Evolutionary conservation across 2,329 filamentous ascomycete genomes (phyloP), one percentile per base, ranked within the genome.

Genomic region (Mollisiaceae sp.): DNA sequence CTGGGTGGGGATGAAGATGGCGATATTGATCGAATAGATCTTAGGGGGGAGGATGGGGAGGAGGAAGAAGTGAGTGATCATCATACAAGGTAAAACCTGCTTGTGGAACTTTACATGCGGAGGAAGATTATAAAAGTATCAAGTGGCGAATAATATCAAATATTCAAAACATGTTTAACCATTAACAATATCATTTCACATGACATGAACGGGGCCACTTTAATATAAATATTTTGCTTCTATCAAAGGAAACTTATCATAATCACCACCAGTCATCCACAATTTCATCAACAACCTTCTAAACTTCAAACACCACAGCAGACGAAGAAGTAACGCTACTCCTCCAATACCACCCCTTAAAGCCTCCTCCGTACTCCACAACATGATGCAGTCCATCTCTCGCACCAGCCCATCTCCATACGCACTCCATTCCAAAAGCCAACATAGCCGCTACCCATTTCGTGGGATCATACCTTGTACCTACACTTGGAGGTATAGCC

Each of bases 301-400:
- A 18, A 6, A 4, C 3, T 12, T 27, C 20, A 54, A 24, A 36
- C 22, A 24, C 24, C 18, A 11, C 18, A 27, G 5, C 3, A 14
- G 27, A 54, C 24, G 50, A 32, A 32, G 50, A 54, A 54, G 4
- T 15, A 54, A 67, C 65, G 65, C 58, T 69, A 39, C 58, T 66
- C 55, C 62, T 68, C 66, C 66, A 70, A 59, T 65, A 62, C 67
- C 65, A 69, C 14, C 63, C 61, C 15, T 65, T 54, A 56, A 66
- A 67, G 1, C 69, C 67, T 11, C 52, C 55, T 36, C 67, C 65
- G 55, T 63, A 62, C 35, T 67, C 59, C 27, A 60, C 60, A n/a
- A 58, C 59, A 50, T 69, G 65, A 27, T 70, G 65, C 22, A 67
- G 35, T 20, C 66, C 69, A 27, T 62, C 39, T 41, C 63, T 67